These are phyloP conservation scores for Ustilago lituana DNA, from an alignment of 1,284 basidiomycete genomes.

Conservation along the genomic window DNA sequence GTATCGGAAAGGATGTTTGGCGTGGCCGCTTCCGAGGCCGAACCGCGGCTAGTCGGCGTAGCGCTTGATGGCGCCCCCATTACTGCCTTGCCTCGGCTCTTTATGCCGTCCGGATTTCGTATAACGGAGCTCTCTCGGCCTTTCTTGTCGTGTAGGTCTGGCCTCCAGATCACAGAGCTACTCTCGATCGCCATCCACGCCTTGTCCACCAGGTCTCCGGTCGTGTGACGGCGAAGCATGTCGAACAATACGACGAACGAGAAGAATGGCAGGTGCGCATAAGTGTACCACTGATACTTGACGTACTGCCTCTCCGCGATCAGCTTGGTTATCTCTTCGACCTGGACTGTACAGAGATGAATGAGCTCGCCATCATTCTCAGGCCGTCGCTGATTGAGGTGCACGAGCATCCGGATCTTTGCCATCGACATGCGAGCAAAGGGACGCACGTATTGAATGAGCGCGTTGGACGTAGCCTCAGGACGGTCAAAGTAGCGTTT, in stretches of 20 bases:
- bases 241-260: constrained; percentile 18
- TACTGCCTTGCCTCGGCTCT: not conserved
- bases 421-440: constrained; percentile 11
- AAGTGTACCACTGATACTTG: constrained; percentile 19
- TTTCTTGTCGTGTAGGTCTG: constrained; percentile 4
- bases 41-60: not conserved
- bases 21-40: too few relatives aligned
- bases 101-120: constrained; percentile 2
- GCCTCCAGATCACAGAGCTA: constrained; percentile 17
- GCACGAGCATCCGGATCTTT: constrained; percentile 13
- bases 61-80: too few relatives aligned
- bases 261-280: constrained; percentile 16
- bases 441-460: constrained; percentile 9
- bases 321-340: constrained; percentile 10
- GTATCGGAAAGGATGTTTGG: constrained; percentile 2
- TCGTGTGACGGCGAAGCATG: constrained; percentile 14
- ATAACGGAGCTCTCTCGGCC: not conserved
- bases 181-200: constrained; percentile 9
- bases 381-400: constrained; percentile 10
- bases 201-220: constrained; percentile 5
- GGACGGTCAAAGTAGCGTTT: constrained; percentile 13
- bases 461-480: not conserved
- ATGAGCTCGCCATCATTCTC: constrained; percentile 15
- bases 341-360: constrained; percentile 1
- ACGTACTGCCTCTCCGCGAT: not conserved